phyloP scores from a whole-genome alignment of 1,284 basidiomycete genomes.

The Trichosporon sp. region DNA sequence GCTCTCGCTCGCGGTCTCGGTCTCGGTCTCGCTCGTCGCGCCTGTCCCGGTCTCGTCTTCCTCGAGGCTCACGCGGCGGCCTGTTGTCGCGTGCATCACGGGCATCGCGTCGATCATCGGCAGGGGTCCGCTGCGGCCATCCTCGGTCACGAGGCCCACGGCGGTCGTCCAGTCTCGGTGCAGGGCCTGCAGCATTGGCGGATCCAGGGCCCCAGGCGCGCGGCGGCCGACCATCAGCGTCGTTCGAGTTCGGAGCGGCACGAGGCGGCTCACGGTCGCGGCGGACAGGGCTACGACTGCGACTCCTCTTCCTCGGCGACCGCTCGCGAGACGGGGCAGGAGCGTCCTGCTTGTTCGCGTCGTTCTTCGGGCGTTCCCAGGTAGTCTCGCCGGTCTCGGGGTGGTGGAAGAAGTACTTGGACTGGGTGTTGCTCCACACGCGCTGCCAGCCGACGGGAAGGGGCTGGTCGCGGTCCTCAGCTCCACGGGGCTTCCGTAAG shows the following conservation, averaged over 20 bases:
- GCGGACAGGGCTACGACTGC: background rate
- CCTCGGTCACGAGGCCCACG: background rate
- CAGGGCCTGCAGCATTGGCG: background rate
- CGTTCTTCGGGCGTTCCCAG: slow-evolving; percentile 8
- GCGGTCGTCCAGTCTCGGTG: background rate
- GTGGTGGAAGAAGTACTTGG: slow-evolving; percentile 14
- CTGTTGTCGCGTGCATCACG: background rate
- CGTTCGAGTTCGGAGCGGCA: background rate
- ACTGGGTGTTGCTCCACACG: slow-evolving; percentile 8
- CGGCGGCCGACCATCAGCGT: background rate
- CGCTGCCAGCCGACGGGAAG: slow-evolving; percentile 6
- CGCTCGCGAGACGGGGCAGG: background rate
- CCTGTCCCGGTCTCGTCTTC: background rate
- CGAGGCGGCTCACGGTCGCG: background rate
- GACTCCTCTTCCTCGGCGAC: background rate
- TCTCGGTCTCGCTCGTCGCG: background rate
- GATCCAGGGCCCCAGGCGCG: slow-evolving; percentile 2
- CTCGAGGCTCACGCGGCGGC: background rate
- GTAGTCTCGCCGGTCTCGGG: background rate
- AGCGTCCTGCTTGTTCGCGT: background rate
- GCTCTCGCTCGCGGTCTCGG: background rate
- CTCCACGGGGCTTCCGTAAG: background rate
- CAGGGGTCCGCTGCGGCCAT: background rate
- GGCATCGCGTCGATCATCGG: slow-evolving; percentile 4
- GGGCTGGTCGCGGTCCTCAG: background rate